A percentile compares a stretch with the other conserved stretches of the same genome.
Conservation (phyloP, 345 rosid genomes). For the Acer negundo region DNA sequence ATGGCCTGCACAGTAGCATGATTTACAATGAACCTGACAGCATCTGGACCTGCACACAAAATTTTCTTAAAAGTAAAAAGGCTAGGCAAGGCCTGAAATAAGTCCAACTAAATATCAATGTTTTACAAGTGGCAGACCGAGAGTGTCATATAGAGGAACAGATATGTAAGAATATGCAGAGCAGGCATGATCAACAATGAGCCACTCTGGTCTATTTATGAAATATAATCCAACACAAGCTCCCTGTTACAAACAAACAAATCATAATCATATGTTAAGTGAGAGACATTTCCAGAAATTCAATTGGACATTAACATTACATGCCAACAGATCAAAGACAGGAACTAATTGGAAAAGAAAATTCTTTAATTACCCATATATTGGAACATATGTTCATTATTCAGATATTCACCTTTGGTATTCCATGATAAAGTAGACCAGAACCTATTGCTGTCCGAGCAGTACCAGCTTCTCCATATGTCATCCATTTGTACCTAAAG, state of each 20-base stretch:
- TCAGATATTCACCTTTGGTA: conserved; percentile 50
- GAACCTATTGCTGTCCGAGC: conserved; percentile 89
- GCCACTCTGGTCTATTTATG: conserved; percentile 95
- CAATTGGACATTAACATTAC: neutral
- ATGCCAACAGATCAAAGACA: neutral
- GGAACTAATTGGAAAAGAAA: neutral
- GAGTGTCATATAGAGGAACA: conserved; percentile 97
- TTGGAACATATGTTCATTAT: conserved; percentile 2
- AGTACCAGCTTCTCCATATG: conserved; percentile 90
- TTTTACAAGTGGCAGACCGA: conserved; percentile 53
- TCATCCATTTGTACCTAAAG: conserved; percentile 91
- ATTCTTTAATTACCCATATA: neutral
- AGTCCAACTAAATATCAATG: conserved; percentile 11
- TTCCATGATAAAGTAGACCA: conserved; percentile 70
- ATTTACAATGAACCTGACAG: conserved; percentile 83
- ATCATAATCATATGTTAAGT: conserved; percentile 15
- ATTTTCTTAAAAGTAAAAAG: conserved; percentile 15
- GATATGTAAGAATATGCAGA: conserved; percentile 82
- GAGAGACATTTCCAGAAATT: conserved; percentile 12
- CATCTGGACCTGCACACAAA: conserved; percentile 80
- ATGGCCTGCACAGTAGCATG: conserved; percentile 84
- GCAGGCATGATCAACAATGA: conserved; percentile 94
- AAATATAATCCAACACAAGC: conserved; percentile 85
- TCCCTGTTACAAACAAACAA: conserved; percentile 50
- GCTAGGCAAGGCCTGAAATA: neutral